Conservation (phyloP, 768 basidiomycete species). For the Trametes meyenii region DNA sequence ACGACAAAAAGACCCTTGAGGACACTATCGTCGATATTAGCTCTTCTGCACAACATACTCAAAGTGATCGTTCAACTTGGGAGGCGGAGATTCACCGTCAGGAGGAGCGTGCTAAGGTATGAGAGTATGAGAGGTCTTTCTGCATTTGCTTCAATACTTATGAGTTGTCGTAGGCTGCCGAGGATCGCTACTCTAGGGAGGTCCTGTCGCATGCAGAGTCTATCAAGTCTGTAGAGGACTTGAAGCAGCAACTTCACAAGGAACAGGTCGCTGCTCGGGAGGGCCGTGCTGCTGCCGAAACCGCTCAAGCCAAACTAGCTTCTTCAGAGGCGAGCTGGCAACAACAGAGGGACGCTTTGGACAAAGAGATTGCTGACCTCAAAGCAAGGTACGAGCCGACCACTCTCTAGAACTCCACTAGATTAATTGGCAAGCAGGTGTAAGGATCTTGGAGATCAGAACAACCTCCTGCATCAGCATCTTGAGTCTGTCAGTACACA, state of each 20-base stretch:
- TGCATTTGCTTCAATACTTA: neutral
- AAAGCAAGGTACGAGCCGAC: constrained; percentile 56
- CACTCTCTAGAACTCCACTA: neutral
- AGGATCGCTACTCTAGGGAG: constrained; percentile 80
- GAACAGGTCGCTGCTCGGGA: constrained; percentile 60
- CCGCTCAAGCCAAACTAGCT: constrained; percentile 70
- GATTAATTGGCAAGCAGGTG: constrained; percentile 45
- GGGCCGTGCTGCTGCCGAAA: constrained; percentile 63
- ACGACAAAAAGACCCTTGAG: constrained; percentile 82
- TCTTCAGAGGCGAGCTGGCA: constrained; percentile 81
- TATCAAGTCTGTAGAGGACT: constrained; percentile 67
- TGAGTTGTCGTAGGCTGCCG: constrained; percentile 48
- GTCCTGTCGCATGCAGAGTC: constrained; percentile 86
- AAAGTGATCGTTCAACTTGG: constrained; percentile 62
- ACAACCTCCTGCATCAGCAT: constrained; percentile 77
- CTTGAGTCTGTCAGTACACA: constrained; percentile 83
- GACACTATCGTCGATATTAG: constrained; percentile 82
- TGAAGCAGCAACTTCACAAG: constrained; percentile 63
- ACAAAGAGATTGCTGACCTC: constrained; percentile 77
- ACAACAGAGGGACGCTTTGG: constrained; percentile 73
- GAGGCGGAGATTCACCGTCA: constrained; percentile 68
- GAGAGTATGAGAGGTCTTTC: constrained; percentile 6
- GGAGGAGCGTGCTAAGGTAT: constrained; percentile 71
- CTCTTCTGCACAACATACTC: constrained; percentile 68
- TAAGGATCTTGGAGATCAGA: constrained; percentile 77